phyloP scores from a whole-genome alignment of 768 basidiomycete genomes.

The Mycena amicta region DNA sequence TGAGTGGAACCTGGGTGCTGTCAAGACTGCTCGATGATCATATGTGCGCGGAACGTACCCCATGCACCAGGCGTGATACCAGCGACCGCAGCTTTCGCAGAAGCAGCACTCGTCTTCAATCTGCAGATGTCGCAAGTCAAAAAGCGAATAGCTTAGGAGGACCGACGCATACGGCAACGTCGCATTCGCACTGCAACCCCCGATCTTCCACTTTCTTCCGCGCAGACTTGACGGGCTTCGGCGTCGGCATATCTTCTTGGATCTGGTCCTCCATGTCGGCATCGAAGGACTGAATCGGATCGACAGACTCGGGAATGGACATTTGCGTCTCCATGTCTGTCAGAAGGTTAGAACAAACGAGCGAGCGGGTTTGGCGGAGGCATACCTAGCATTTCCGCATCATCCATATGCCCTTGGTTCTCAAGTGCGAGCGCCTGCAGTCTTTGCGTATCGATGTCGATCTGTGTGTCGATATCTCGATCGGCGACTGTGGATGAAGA shows the following conservation, averaged over 20 bases:
- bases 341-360: background rate
- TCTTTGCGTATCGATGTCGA: constrained; percentile 41
- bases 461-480: constrained; percentile 26
- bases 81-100: constrained; percentile 76
- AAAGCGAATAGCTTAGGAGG: too few species aligned
- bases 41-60: constrained; percentile 35
- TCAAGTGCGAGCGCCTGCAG: constrained; percentile 31
- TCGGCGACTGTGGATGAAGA: constrained; percentile 18
- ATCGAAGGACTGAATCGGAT: constrained; percentile 45
- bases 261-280: constrained; percentile 17
- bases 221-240: constrained; percentile 17
- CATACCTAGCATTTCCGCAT: constrained; percentile 54
- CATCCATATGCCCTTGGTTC: constrained; percentile 27
- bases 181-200: constrained; percentile 71
- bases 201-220: constrained; percentile 33
- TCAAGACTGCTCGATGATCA: constrained; percentile 3
- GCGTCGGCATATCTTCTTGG: constrained; percentile 19
- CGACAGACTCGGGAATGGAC: constrained; percentile 18
- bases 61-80: constrained; percentile 77
- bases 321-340: constrained; percentile 46
- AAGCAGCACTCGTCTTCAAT: constrained; percentile 56
- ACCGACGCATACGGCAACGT: constrained; percentile 52
- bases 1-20: constrained; percentile 58
- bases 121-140: too few species aligned
- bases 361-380: background rate